A percentile compares a stretch with the other conserved stretches of the same genome.
phyloP scores from a whole-genome alignment of 345 rosid genomes.

The Citrus hindsii region DNA sequence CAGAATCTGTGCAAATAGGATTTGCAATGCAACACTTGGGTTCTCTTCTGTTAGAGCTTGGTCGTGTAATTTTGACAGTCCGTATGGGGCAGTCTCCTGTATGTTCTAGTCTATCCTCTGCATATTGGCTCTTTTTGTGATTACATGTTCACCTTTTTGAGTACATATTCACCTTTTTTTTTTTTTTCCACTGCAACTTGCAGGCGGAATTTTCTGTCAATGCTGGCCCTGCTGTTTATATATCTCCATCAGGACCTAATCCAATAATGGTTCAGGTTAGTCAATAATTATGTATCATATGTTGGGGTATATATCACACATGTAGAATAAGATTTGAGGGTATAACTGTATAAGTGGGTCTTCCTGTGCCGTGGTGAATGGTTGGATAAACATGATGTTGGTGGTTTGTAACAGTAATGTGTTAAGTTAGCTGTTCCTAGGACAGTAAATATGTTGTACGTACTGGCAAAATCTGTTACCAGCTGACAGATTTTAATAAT shows the following conservation, averaged over 20 bases:
- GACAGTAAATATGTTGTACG: neutral
- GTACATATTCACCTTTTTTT: neutral
- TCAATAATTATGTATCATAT: neutral
- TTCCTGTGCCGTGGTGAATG: neutral
- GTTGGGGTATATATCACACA: neutral
- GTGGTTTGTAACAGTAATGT: neutral
- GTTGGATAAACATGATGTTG: neutral
- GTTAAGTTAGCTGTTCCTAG: neutral
- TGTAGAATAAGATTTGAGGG: neutral
- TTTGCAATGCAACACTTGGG: conserved; percentile 85
- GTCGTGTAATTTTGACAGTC: conserved; percentile 76
- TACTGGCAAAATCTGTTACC: neutral
- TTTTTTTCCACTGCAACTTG: neutral
- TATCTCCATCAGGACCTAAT: conserved; percentile 88
- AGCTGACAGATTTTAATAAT: neutral
- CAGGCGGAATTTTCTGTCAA: conserved; percentile 72
- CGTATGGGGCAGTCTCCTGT: conserved; percentile 85
- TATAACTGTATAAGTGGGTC: neutral
- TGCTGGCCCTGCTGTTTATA: conserved; percentile 94
- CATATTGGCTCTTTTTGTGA: neutral
- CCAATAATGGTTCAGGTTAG: conserved; percentile 96
- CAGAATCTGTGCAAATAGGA: conserved; percentile 70
- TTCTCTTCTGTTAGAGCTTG: conserved; percentile 91
- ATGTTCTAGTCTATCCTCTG: conserved; percentile 15
- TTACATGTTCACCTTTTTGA: neutral